Evolutionary conservation across 495 filamentous ascomycete genomes (phyloP).

Genomic region (Hypoxylon lienhwacheense): DNA sequence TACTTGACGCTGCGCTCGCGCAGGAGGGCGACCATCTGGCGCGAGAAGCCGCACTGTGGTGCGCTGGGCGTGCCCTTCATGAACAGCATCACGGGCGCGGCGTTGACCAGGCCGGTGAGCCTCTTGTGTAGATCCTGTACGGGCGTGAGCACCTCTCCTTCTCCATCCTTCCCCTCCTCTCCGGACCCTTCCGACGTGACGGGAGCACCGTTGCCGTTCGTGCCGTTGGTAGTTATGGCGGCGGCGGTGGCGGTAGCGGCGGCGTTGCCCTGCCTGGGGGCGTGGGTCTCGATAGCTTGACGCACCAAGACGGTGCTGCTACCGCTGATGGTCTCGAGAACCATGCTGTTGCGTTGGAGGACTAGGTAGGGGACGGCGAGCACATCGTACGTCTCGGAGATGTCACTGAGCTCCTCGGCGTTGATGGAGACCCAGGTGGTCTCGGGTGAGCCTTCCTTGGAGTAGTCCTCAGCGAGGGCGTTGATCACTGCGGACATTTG

Average conservation of each 20-base stretch:
- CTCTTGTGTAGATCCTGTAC: slow-evolving; percentile 80
- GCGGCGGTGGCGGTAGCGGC: slow-evolving; percentile 13
- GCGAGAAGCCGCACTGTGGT: slow-evolving; percentile 93
- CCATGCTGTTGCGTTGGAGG: slow-evolving; percentile 66
- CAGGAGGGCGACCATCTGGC: slow-evolving; percentile 81
- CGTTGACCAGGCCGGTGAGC: slow-evolving; percentile 79
- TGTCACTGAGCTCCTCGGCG: slow-evolving; percentile 84
- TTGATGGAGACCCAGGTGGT: slow-evolving; percentile 85
- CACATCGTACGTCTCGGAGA: slow-evolving; percentile 88
- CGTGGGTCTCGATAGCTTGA: slow-evolving; percentile 79
- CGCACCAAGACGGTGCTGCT: slow-evolving; percentile 83
- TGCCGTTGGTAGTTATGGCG: slow-evolving; percentile 7
- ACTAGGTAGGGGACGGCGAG: slow-evolving; percentile 92
- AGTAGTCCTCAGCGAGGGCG: slow-evolving; percentile 81
- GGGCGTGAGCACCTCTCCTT: slow-evolving; percentile 5
- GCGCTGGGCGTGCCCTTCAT: slow-evolving; percentile 88
- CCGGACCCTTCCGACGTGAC: neutral
- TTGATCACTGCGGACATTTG: slow-evolving; percentile 88
- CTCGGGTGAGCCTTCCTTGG: slow-evolving; percentile 61
- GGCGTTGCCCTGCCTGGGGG: slow-evolving; percentile 31
- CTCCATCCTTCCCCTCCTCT: too few relatives aligned
- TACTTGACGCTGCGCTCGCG: slow-evolving; percentile 90
- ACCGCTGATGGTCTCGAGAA: slow-evolving; percentile 80
- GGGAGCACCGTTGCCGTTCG: slow-evolving; percentile 39
- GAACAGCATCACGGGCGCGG: slow-evolving; percentile 97